Conservation (phyloP, 768 basidiomycete genomes). For the Xerocomus spinulosus region DNA sequence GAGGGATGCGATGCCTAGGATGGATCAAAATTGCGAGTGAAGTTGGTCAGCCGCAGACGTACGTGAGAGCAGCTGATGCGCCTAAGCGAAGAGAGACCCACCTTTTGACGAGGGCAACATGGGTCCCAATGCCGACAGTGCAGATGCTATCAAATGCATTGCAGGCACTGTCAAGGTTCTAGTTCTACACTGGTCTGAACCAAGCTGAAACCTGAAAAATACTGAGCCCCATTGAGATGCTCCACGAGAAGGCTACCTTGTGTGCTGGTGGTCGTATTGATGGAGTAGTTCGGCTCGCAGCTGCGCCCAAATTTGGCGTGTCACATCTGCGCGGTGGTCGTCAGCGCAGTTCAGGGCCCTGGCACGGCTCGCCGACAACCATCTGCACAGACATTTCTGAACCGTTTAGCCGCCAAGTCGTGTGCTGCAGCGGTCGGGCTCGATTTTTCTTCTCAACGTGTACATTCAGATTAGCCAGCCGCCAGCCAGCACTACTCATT, state of each 20-base stretch:
- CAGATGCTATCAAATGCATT: no score
- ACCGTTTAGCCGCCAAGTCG: constrained; percentile 9
- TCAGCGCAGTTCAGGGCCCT: constrained; percentile 28
- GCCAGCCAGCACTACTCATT: constrained; percentile 8
- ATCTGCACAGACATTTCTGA: constrained; percentile 10
- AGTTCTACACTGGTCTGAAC: no score
- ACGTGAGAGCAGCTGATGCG: constrained; percentile 10
- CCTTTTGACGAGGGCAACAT: background rate
- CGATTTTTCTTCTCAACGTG: constrained; percentile 15
- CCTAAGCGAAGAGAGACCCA: constrained; percentile 8
- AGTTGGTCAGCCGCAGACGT: background rate
- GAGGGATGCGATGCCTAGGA: constrained; percentile 4
- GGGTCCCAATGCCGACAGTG: constrained; percentile 8
- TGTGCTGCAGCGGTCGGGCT: constrained; percentile 4
- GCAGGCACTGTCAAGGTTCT: no score
- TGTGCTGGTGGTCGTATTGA: no score
- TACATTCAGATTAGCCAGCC: constrained; percentile 20
- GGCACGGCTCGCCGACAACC: constrained; percentile 25
- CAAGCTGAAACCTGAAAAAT: background rate
- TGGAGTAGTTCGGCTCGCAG: constrained; percentile 6
- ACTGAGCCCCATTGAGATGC: background rate
- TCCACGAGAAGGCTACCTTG: no score
- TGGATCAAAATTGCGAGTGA: background rate
- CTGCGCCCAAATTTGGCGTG: constrained; percentile 20
- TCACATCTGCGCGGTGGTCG: constrained; percentile 21